Base-by-base conservation (phyloP, 2,329 filamentous ascomycete genomes). In the Thelonectria olida region DNA sequence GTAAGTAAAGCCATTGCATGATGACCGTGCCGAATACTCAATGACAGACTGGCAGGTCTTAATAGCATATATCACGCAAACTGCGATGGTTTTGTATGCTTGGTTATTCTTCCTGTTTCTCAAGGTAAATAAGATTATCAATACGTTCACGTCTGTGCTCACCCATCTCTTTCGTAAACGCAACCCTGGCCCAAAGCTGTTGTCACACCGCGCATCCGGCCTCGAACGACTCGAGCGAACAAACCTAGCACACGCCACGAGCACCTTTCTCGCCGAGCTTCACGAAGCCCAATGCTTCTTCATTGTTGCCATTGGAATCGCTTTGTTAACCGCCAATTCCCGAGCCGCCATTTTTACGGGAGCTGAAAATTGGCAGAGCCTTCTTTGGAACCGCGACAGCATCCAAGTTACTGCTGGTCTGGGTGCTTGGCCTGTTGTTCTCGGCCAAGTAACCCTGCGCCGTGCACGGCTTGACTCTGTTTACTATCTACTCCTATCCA, bases 281-380 rank as follows among this genome's bases (percentile, higher is more conserved):
- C 63, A 65, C 6, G 62, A 65, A 54, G 53, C 58, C 1, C 63
- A 65, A 1, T 65, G 63, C 9, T 65, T 65, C 15, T 55, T 65
- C 3, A 44, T 65, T 2, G 23, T 25, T 0, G 63, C 53, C 5
- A 55, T 65, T 0, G 62, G 50, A 3, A 59, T 62, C 2, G 63
- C 62, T 0, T 8, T 65, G 0, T 25, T 65, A 3, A 51, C 52
- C 5, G 39, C 52, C 0, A 58, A 23, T 5, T 62, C 57, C 0
- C 9, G 22, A 0, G 36, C 52, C 0, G 58, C 45, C 1, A n/a
- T 63, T 3, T 49, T 58, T 2, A 65, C 45, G 0, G 63, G 45
- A 1, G 45, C 63, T 1, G 38, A 52, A 0, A 65, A 54, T 5
- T 62, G 49, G 63, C 47, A 47, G 2, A 65, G 39, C 0, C 52